Evolutionary conservation across 805 yeast species (phyloP), one percentile per base, ranked within the genome.

Genomic region (Aciculoconidium aculeatum): DNA sequence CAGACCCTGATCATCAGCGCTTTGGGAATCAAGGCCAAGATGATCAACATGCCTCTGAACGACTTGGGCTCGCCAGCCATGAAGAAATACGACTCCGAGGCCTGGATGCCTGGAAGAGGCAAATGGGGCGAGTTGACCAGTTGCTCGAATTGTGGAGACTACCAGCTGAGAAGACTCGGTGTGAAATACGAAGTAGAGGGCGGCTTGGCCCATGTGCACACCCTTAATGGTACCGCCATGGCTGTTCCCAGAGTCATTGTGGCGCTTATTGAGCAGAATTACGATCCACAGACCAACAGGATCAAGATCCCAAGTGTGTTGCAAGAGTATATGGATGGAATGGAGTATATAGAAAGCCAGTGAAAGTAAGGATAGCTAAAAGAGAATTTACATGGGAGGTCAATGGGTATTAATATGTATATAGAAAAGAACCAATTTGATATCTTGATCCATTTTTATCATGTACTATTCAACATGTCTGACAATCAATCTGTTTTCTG

Each of bases 21-120:
- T 2, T 61, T 92, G 10, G 96, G 95, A 0, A 60, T 92, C 3
- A 67, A 75, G 12, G 94, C 95, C 2, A 75, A 86, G 39, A 82
- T 90, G 14, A 61, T 92, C 15, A 75, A 82, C 37, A 86, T 92
- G 87, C 96, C 96, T 0, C 76, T 80, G 15, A 75, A 81, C 39
- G 98, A 92, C 51, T 60, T 92, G 30, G 98, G 98, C 0, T 80
- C 95, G 0, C 95, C 98, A 1, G 97, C 97, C 0, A 75, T 69
- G 55, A 79, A 82, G 47, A 92, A 92, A 52, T 85, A 77, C 50
- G 98, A 92, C 45, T 84, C 88, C 34, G 98, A 92, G 56, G 95
- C 88, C 0, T 85, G 95, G 87, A 90, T 92, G 97, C 97, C 97
- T 0, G 96, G 97, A 2, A 72, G 96, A 44, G 88, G 85, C 1